Evolutionary conservation across 208 protist genomes (phyloP).

Genomic region (Trypanosoma scelopori): DNA sequence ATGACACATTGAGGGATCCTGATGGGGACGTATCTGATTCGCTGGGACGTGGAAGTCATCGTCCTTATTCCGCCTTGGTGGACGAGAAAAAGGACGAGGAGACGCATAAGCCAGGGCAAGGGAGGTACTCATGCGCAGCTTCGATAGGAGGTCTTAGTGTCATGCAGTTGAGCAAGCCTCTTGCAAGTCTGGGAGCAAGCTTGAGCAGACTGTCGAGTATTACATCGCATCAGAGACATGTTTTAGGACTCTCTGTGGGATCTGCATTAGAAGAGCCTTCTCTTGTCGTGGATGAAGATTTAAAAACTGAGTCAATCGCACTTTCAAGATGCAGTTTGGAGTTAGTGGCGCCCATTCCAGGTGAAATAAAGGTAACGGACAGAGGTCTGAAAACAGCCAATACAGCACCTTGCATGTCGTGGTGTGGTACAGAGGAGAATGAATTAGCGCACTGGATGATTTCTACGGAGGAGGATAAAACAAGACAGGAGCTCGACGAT

Average conservation of each 20-base stretch:
- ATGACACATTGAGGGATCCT: background rate
- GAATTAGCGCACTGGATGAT: background rate
- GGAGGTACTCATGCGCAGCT: background rate
- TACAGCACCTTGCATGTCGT: background rate
- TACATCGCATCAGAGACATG: conserved; percentile 4
- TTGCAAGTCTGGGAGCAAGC: background rate
- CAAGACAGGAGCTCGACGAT: background rate
- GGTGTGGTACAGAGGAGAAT: background rate
- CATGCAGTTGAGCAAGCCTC: background rate
- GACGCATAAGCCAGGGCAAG: no score
- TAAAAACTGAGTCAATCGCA: background rate
- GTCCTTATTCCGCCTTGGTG: background rate
- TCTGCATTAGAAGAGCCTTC: background rate
- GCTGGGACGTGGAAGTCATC: background rate
- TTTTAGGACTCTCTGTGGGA: background rate
- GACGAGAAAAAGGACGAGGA: background rate
- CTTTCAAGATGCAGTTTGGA: background rate
- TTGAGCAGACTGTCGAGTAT: conserved; percentile 4
- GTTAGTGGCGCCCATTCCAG: no score
- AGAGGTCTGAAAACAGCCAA: background rate
- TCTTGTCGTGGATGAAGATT: background rate
- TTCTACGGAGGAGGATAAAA: background rate
- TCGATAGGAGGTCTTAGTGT: background rate
- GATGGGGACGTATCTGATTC: background rate
- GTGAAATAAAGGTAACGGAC: background rate